Evolutionary conservation across 2,329 filamentous ascomycete genomes (phyloP).

Genomic region (Penicillium sp.): DNA sequence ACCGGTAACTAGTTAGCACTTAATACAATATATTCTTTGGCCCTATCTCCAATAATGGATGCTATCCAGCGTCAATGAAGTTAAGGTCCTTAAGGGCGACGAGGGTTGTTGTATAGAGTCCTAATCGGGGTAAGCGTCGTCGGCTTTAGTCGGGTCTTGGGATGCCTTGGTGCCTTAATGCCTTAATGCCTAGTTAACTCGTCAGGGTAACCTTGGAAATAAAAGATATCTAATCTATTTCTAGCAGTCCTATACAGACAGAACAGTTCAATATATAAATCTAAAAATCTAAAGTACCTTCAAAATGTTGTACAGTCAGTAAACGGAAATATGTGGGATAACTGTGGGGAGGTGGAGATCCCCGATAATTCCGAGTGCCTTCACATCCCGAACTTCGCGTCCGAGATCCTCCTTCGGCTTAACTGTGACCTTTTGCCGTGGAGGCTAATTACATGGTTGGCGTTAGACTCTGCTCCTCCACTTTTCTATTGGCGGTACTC

Average conservation of each 20-base stretch:
- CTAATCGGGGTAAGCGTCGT: not conserved
- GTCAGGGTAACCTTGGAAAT: not conserved
- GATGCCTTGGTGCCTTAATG: not conserved
- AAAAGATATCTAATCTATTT: not conserved
- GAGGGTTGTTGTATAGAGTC: not conserved
- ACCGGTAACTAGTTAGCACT: no score
- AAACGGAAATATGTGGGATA: not conserved
- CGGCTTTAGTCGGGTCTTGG: not conserved
- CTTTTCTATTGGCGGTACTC: not conserved
- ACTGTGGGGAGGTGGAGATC: not conserved
- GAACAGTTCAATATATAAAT: not conserved
- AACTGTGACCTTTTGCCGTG: not conserved
- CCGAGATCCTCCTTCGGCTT: not conserved
- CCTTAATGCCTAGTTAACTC: not conserved
- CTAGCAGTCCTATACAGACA: not conserved
- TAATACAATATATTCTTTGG: no score
- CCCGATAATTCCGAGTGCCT: not conserved
- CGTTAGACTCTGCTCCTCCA: not conserved
- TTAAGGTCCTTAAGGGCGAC: no score
- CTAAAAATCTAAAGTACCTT: not conserved
- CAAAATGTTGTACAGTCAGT: not conserved
- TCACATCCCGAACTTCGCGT: constrained; percentile 2
- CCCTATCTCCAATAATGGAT: no score
- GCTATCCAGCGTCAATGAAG: no score
- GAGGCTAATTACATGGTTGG: not conserved